Base-by-base conservation (phyloP, 1,284 basidiomycete species). In the Tilletia horrida region DNA sequence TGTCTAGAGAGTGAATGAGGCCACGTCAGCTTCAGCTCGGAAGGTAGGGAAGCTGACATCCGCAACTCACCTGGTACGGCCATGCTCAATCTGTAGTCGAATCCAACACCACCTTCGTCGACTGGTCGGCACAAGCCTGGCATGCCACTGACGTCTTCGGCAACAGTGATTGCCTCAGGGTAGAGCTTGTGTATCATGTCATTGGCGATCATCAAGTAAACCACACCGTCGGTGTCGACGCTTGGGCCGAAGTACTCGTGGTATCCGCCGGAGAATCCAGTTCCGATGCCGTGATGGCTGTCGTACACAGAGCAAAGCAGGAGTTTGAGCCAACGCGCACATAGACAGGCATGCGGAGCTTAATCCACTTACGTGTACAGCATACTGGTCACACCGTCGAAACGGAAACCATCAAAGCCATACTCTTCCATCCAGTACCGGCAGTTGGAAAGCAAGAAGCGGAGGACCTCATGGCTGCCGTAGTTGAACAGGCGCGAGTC, bases 361-460 rank as follows among this genome's bases (percentile, higher is more conserved):
- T 21, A 40, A 2, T 4, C 3, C 4, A 62, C 67, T 66, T 31
- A 69, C 59, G 73, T 76, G 84, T 97, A 98, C 90, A 98, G 93
- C 92, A 98, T 97, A 78, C 92, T 95, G 3, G 95, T 98, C 50
- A 98, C 95, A 48, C 95, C 95, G 76, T 98, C 95, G 81, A 98
- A 98, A 57, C 95, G 85, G 88, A 97, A 98, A 3, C 95, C 95
- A 77, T 97, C 95, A 81, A 98, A 97, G 74, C 88, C 88, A 83
- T 91, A 97, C 78, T 93, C 90, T 70, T 98, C 94, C 84, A 97
- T 88, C 86, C 90, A 98, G 85, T 90, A 98, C 43, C 94, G 88
- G 63, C 97, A 84, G 83, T 98, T 98, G 81, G 92, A 94, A 72
- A 98, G 84, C 65, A 98, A 84, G 86, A 97, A 98, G 27, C 95